A percentile compares a stretch with the other conserved stretches of the same genome.
phyloP scores from a whole-genome alignment of 75 land plant species.

The Cryptomeria japonica region DNA sequence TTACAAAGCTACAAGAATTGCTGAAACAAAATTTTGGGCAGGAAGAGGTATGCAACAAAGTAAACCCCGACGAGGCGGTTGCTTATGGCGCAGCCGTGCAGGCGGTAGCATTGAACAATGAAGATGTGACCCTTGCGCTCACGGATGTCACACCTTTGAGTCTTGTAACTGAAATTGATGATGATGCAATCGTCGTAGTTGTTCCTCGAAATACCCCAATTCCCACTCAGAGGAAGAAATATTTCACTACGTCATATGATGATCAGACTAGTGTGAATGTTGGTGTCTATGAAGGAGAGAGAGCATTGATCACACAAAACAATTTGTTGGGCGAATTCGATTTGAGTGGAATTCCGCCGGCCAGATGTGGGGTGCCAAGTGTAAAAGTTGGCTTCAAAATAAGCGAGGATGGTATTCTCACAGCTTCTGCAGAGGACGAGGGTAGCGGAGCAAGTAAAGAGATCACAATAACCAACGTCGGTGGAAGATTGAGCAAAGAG shows the following conservation, averaged over 20 bases:
- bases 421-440: slow-evolving; percentile 16
- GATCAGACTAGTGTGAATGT: background rate
- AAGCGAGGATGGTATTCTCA: slow-evolving; percentile 25
- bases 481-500: background rate
- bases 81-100: background rate
- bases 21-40: background rate
- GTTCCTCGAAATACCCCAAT: slow-evolving; percentile 30
- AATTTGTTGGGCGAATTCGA: slow-evolving; percentile 20
- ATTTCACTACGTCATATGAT: background rate
- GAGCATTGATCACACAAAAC: slow-evolving; percentile 9
- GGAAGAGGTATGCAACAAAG: background rate
- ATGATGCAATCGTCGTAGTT: background rate
- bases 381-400: slow-evolving; percentile 18
- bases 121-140: background rate
- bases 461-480: background rate
- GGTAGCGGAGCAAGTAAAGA: background rate
- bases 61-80: background rate
- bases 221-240: background rate
- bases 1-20: slow-evolving; percentile 19
- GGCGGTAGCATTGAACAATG: background rate
- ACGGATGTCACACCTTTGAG: background rate
- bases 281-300: slow-evolving; percentile 22
- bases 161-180: background rate
- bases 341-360: background rate
- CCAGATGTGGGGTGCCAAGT: background rate